phyloP scores from a whole-genome alignment of 2,329 filamentous ascomycete species.

The Colletotrichum sp. region DNA sequence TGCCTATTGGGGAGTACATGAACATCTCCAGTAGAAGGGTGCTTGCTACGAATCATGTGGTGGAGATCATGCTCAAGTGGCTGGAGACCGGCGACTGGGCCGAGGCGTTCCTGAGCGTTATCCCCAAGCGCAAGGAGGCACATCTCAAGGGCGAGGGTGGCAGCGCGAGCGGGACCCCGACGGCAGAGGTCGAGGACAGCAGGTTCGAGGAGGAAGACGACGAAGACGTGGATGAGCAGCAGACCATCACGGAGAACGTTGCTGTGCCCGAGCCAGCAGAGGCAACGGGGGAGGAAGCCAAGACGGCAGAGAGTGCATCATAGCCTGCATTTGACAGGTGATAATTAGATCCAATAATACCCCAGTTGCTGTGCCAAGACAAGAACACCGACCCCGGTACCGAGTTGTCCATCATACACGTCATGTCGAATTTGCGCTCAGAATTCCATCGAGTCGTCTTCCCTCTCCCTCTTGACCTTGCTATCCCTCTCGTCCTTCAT shows the following conservation, averaged over 20 bases:
- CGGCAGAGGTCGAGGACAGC: constrained; percentile 26
- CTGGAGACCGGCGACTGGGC: constrained; percentile 91
- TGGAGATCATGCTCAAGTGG: constrained; percentile 96
- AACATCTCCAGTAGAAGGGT: constrained; percentile 87
- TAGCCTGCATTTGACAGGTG: constrained; percentile 9
- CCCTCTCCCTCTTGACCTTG: constrained; percentile 60
- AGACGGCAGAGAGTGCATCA: neutral
- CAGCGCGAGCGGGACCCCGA: constrained; percentile 28
- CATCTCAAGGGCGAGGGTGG: constrained; percentile 53
- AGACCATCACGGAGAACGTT: constrained; percentile 13
- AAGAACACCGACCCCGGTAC: constrained; percentile 6
- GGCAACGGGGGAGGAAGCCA: neutral
- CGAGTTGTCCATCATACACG: constrained; percentile 14
- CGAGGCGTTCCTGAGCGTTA: constrained; percentile 83
- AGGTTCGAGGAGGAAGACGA: constrained; percentile 28
- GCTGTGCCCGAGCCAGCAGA: neutral
- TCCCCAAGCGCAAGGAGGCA: constrained; percentile 89
- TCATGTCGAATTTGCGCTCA: constrained; percentile 30
- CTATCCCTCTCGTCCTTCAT: constrained; percentile 75
- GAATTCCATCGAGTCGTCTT: constrained; percentile 60
- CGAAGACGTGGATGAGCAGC: constrained; percentile 32
- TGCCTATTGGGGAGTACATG: constrained; percentile 96
- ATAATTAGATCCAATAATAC: constrained; percentile 11
- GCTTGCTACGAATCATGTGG: constrained; percentile 91
- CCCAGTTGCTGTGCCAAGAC: neutral